phyloP scores from a whole-genome alignment of 164 flowering plant species.

The Cinnamomum chago region DNA sequence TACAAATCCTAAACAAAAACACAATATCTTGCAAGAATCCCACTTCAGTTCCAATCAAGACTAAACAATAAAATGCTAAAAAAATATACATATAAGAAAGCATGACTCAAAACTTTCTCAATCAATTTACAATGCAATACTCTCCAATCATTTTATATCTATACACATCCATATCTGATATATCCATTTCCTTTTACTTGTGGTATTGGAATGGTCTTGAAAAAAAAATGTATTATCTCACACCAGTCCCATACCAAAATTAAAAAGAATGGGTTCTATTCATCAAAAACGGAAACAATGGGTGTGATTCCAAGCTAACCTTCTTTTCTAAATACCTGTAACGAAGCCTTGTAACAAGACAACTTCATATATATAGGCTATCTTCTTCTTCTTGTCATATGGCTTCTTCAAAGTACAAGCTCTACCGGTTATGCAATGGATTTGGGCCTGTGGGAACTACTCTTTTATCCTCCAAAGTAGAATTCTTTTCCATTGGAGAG shows the following conservation, averaged over 20 bases:
- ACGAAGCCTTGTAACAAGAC: background rate
- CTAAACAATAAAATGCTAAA: too few relatives aligned
- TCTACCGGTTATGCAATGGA: slow-evolving; percentile 32
- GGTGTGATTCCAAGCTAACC: too few relatives aligned
- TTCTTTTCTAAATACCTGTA: too few relatives aligned
- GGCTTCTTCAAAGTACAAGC: background rate
- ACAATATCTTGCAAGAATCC: too few relatives aligned
- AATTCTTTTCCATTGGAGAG: background rate
- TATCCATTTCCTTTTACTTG: background rate
- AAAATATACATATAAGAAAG: background rate
- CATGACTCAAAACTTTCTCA: slow-evolving; percentile 1
- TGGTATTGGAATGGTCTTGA: background rate
- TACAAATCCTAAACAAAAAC: too few relatives aligned
- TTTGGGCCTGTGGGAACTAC: slow-evolving; percentile 33
- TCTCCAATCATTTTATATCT: background rate
- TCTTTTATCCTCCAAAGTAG: slow-evolving; percentile 23
- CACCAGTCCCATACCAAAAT: too few relatives aligned
- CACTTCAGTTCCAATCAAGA: too few relatives aligned
- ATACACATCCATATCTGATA: background rate
- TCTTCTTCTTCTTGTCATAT: slow-evolving; percentile 4
- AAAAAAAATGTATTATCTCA: background rate
- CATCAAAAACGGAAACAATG: too few relatives aligned
- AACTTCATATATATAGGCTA: background rate
- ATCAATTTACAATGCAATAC: slow-evolving; percentile 3
- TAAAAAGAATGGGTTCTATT: too few relatives aligned